These are phyloP conservation scores for Perilla frutescens DNA, from an alignment of 257 asterid genomes.

Conservation along the genomic window DNA sequence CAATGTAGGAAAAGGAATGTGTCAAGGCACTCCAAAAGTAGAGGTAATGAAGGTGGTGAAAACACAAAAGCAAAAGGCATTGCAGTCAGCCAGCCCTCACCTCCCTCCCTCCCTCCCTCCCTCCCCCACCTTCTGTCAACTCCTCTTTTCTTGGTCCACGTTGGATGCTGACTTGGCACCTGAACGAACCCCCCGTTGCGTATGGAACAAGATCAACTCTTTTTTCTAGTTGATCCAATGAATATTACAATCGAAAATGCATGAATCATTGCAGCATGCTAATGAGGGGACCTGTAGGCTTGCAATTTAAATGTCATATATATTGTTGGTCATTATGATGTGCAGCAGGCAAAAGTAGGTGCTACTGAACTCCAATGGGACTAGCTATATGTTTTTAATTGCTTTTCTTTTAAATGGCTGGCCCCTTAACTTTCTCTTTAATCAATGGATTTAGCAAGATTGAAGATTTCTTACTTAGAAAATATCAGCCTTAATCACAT, in stretches of 20 bases:
- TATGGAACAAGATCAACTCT: neutral
- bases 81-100: conserved; percentile 47
- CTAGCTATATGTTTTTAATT: conserved; percentile 32
- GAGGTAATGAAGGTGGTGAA: conserved; percentile 67
- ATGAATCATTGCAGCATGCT: conserved; percentile 53
- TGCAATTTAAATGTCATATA: conserved; percentile 49
- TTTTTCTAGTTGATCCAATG: neutral
- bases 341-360: conserved; percentile 57
- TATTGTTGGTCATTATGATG: conserved; percentile 65
- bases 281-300: conserved; percentile 50
- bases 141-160: conserved; percentile 56
- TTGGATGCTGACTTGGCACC: conserved; percentile 75
- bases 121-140: conserved; percentile 57
- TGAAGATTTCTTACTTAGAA: conserved; percentile 18
- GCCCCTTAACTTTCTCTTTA: conserved; percentile 63
- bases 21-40: conserved; percentile 67
- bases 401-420: conserved; percentile 43
- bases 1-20: conserved; percentile 53
- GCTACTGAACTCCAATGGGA: conserved; percentile 31
- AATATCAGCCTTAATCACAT: conserved; percentile 5
- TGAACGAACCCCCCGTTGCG: conserved; percentile 29
- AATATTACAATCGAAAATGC: conserved; percentile 35
- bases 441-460: conserved; percentile 44
- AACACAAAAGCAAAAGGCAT: conserved; percentile 69
- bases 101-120: conserved; percentile 39